phyloP scores from a whole-genome alignment of 169 alveolate species.

The Plasmodium fragile region DNA sequence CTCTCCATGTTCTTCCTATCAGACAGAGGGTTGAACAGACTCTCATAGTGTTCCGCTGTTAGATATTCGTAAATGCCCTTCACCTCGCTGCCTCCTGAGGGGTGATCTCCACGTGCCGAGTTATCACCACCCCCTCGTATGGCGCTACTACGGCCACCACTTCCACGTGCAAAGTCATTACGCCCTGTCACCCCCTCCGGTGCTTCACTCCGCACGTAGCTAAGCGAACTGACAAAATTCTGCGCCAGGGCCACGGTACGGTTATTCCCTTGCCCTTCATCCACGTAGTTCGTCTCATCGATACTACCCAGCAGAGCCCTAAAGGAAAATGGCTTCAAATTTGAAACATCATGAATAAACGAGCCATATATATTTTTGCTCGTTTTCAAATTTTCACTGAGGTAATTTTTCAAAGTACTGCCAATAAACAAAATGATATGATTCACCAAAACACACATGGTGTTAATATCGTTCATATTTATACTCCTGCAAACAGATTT shows the following conservation, averaged over 20 bases:
- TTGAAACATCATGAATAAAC: conserved; percentile 22
- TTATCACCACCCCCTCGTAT: not conserved
- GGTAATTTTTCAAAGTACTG: conserved; percentile 28
- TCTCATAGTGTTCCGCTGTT: conserved; percentile 12
- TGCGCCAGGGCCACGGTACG: conserved; percentile 41
- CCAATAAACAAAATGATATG: conserved; percentile 35
- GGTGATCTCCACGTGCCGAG: not conserved
- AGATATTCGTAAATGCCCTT: conserved; percentile 24
- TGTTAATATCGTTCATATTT: conserved; percentile 66
- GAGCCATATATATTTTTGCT: conserved; percentile 45
- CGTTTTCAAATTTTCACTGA: conserved; percentile 49
- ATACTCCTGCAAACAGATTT: conserved; percentile 73
- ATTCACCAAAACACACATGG: conserved; percentile 66
- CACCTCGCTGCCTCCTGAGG: not conserved
- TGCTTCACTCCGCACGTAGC: conserved; percentile 7
- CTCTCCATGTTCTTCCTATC: not conserved
- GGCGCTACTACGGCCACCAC: not conserved
- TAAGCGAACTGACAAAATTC: conserved; percentile 24
- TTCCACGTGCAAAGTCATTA: not conserved
- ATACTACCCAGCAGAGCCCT: conserved; percentile 15
- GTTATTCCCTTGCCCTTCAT: conserved; percentile 12
- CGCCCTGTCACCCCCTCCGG: not conserved
- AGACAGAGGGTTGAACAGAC: conserved; percentile 32
- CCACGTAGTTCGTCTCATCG: conserved; percentile 46
- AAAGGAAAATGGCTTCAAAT: conserved; percentile 55